These are phyloP conservation scores for Neurospora sp. DNA, from an alignment of 495 filamentous ascomycete genomes.

Conservation along the genomic window DNA sequence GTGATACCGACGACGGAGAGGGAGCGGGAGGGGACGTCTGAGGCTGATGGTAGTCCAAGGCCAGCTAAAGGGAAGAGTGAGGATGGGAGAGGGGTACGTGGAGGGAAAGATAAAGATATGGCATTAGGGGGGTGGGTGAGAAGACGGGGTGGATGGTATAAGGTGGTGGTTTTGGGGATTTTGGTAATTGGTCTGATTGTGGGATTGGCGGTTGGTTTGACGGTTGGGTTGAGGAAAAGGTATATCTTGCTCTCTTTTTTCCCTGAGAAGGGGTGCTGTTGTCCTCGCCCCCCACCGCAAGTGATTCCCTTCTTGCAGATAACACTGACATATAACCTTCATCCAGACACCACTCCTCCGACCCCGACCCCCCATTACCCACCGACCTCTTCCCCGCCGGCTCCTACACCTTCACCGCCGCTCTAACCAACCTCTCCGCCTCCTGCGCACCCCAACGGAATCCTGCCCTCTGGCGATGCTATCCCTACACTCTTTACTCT, in stretches of 20 bases:
- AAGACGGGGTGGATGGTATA: conserved; percentile 32
- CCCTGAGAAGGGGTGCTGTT: too few relatives aligned
- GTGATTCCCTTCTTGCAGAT: too few relatives aligned
- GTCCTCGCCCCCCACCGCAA: too few relatives aligned
- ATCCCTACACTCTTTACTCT: conserved; percentile 39
- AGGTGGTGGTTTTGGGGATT: conserved; percentile 18
- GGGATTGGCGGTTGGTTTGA: conserved; percentile 34
- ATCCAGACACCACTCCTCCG: background rate
- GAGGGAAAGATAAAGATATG: background rate
- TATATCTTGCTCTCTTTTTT: conserved; percentile 1
- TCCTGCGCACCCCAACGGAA: conserved; percentile 43
- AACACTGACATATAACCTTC: too few relatives aligned
- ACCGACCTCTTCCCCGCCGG: conserved; percentile 41
- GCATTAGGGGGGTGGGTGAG: background rate
- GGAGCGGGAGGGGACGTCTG: background rate
- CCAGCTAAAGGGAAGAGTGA: background rate
- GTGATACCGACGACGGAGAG: background rate
- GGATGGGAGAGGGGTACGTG: background rate
- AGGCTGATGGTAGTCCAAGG: background rate
- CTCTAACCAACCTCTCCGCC: conserved; percentile 36
- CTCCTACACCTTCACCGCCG: conserved; percentile 44
- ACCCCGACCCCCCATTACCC: background rate
- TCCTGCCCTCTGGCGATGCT: conserved; percentile 44
- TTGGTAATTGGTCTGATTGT: conserved; percentile 25
- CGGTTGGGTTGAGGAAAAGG: conserved; percentile 32